Evolutionary conservation across 495 filamentous ascomycete species (phyloP), one percentile per base, ranked within the genome.

Genomic region (Neurospora sp.): DNA sequence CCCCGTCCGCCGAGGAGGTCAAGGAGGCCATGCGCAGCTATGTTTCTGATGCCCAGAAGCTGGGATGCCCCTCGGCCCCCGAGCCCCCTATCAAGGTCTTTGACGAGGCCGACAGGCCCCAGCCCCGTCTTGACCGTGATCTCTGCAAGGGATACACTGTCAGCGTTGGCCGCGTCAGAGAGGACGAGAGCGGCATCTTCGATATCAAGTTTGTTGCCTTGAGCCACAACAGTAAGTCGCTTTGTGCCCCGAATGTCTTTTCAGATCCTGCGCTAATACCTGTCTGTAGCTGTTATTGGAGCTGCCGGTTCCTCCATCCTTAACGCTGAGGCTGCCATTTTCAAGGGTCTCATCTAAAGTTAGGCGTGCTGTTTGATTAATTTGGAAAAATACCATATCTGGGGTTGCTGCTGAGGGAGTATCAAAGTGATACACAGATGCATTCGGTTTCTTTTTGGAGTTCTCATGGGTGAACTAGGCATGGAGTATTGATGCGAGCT

Each of bases 231-330:
- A 95, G 90, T 91, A 82, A 86, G 89, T 86, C n/a, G 39, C 35
- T 18, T 44, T 39, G 23, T 37, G 35, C 69, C 18, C 35, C 2
- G 54, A 10, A 35, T 18, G 54, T 70, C 70, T 31, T 20, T 41
- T n/a, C 20, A 14, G 11, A 39, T 10, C 4, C 3, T 60, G 71
- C 20, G 49, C 73, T 78, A 69, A 78, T 71, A 70, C 46, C 23
- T 60, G 4, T 31, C 71, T 20, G 40, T 71, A 91, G 90, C 95
- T 62, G 91, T 99, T 60, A 95, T 99, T 79, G 95, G 95, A 76
- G 96, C 96, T 44, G 94, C 96, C 11, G 96, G 96, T 40, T 96
- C 93, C 10, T 97, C 93, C 18, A 96, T 98, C 80, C 83, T 99
- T 73, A 98, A 98, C 81, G 93, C 94, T 14, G 96, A 98, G 81